These are phyloP conservation scores for Seiridium cupressi DNA, from an alignment of 2,329 filamentous ascomycete genomes.

Conservation along the genomic window DNA sequence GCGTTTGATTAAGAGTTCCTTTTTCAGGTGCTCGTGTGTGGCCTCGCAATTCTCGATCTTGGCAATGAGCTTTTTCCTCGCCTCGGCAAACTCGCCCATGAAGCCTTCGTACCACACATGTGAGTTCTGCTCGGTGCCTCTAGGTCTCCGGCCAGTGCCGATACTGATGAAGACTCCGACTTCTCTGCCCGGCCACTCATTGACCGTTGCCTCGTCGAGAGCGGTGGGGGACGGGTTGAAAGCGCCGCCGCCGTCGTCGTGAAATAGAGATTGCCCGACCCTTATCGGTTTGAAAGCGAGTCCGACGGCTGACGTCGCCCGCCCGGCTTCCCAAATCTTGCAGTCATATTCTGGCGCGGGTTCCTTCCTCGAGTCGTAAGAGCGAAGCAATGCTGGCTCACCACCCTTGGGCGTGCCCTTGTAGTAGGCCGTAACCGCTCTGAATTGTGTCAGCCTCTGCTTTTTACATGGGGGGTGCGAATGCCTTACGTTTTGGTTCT, in stretches of 20 bases:
- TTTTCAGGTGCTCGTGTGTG: slow-evolving; percentile 83
- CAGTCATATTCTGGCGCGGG: slow-evolving; percentile 88
- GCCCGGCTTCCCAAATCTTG: slow-evolving; percentile 94
- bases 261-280: slow-evolving; percentile 89
- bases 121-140: slow-evolving; percentile 62
- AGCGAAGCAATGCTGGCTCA: slow-evolving; percentile 74
- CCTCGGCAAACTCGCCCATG: slow-evolving; percentile 88
- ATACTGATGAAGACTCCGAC: slow-evolving; percentile 90
- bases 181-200: slow-evolving; percentile 93
- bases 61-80: slow-evolving; percentile 74
- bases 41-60: slow-evolving; percentile 96
- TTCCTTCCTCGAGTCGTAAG: slow-evolving; percentile 93
- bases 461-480: not conserved
- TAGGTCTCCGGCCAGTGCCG: slow-evolving; percentile 83
- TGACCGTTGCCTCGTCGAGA: slow-evolving; percentile 85
- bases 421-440: slow-evolving; percentile 87
- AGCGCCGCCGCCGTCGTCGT: slow-evolving; percentile 86
- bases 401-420: slow-evolving; percentile 72
- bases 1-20: slow-evolving; percentile 72
- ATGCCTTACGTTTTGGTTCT: slow-evolving; percentile 81
- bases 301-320: slow-evolving; percentile 88
- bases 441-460: slow-evolving; percentile 36
- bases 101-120: slow-evolving; percentile 94
- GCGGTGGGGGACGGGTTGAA: slow-evolving; percentile 88
- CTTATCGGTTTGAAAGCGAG: slow-evolving; percentile 95